Base-by-base conservation (phyloP, 164 flowering plant genomes). In the Umbellularia californica region DNA sequence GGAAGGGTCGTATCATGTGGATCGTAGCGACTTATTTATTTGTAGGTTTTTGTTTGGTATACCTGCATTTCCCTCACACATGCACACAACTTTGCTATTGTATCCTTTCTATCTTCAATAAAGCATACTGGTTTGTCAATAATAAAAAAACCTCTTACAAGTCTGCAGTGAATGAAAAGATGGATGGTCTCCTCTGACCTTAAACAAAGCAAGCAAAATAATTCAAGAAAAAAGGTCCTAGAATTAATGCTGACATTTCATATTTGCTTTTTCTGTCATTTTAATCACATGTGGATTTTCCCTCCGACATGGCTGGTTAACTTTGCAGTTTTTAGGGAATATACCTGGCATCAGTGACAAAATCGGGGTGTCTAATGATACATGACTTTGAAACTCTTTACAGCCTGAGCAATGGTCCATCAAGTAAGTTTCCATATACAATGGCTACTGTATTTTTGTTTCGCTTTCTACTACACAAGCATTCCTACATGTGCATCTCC, bases 311-410 rank as follows among this genome's bases (percentile, higher is more conserved):
- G 17, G 12, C 11, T n/a, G 63, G 28, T 30, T 60, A 35, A 52
- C 22, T 62, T 62, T 71, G 58, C 9, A 65, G 41, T 66, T 73
- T 69, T 28, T 84, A 94, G 98, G 98, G 98, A 58, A 83, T 88
- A 71, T 95, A 90, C 80, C 77, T 95, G 82, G 99, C 88, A 58
- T 90, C 99, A 25, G 95, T 87, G 27, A 91, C 97, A 71, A 89
- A 87, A 81, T 74, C 88, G 9, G 97, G 99, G 33, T 95, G 97
- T 85, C 83, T 95, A 78, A 88, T 89, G 28, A 91, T 95, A 70
- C 93, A 95, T 80, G 94, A 95, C 80, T 95, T 86, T 79, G 99
- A 95, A 75, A 73, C 80, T 52, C 84, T 95, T 55, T 91, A 85
- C 79, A 84, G 87, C 81, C 82, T 81, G 73, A 84, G 85, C 79